Evolutionary conservation across 805 yeast genomes (phyloP).

Genomic region (Saccharomycopsis selenospora): DNA sequence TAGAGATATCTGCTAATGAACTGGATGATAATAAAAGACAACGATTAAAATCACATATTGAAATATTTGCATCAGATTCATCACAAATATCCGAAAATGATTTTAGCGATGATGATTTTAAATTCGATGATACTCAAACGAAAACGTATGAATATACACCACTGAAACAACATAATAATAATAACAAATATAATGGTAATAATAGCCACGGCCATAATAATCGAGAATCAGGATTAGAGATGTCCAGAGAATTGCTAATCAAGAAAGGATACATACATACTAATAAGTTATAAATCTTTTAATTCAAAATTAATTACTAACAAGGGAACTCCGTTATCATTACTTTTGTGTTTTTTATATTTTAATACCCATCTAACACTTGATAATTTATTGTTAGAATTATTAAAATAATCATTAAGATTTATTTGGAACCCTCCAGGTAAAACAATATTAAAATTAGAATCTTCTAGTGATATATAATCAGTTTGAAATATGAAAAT

Average conservation of each 20-base stretch:
- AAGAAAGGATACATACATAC: slow-evolving; percentile 5
- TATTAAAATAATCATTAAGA: slow-evolving; percentile 37
- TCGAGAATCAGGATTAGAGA: slow-evolving; percentile 5
- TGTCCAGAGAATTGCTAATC: slow-evolving; percentile 10
- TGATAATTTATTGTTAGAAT: slow-evolving; percentile 28
- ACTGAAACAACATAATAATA: background rate
- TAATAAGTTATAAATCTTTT: background rate
- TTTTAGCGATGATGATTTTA: background rate
- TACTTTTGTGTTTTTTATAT: slow-evolving; percentile 14
- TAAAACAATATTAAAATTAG: slow-evolving; percentile 43
- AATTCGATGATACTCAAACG: slow-evolving; percentile 7
- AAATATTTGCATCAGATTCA: slow-evolving; percentile 8
- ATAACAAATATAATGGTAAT: background rate
- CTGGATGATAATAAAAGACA: background rate
- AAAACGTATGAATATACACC: slow-evolving; percentile 9
- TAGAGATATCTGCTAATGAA: background rate
- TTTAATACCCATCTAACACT: slow-evolving; percentile 42
- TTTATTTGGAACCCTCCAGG: slow-evolving; percentile 47
- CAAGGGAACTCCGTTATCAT: slow-evolving; percentile 22
- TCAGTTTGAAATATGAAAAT: slow-evolving; percentile 49
- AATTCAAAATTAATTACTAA: slow-evolving; percentile 24
- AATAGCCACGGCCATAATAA: background rate
- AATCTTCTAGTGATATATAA: slow-evolving; percentile 42
- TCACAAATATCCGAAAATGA: slow-evolving; percentile 12
- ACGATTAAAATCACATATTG: slow-evolving; percentile 3